Evolutionary conservation across 495 filamentous ascomycete genomes (phyloP), one percentile per base, ranked within the genome.

Genomic region (Penicillium ucsense): DNA sequence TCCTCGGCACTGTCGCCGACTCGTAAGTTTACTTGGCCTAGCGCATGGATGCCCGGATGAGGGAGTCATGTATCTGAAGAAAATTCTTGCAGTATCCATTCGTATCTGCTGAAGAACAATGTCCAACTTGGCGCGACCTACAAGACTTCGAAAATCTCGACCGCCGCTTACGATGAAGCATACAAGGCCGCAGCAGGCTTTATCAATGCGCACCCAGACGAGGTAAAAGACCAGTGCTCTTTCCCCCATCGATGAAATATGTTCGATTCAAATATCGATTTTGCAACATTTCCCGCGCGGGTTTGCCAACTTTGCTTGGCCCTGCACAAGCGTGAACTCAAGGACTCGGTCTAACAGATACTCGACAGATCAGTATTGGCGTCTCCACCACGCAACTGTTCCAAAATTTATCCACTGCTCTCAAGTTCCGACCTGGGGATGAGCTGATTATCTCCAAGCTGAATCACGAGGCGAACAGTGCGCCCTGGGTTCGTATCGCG

Each of bases 71-170:
- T 20, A 20, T 20, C 20, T 20, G 20, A 20, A 20, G 20, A 20
- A 20, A 20, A 20, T 20, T 32, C 9, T 32, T 11, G 38, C 48
- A 86, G 83, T 8, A 80, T 88, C 45, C 61, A 62, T 4, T 67
- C 81, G 38, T 89, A 89, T 51, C 70, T 87, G 35, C 60, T 72
- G 38, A 77, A 72, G 40, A 82, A 75, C 50, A 88, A 88, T 48
- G 83, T 87, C 47, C 85, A 88, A 60, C 75, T 87, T 6, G 83
- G 83, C 29, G 83, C 82, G 6, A 78, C 71, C 4, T 89, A 89
- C 52, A 57, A 64, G 31, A 61, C 73, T 1, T 70, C 75, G 31
- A 56, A 77, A 50, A 57, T 63, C 10, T 79, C 83, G 0, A 86
- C 76, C 1, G 56, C 70, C 5, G 67, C 67, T 29, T 83, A 81